Conservation (phyloP, 306 rosid genomes). For the Vigna mungo region DNA sequence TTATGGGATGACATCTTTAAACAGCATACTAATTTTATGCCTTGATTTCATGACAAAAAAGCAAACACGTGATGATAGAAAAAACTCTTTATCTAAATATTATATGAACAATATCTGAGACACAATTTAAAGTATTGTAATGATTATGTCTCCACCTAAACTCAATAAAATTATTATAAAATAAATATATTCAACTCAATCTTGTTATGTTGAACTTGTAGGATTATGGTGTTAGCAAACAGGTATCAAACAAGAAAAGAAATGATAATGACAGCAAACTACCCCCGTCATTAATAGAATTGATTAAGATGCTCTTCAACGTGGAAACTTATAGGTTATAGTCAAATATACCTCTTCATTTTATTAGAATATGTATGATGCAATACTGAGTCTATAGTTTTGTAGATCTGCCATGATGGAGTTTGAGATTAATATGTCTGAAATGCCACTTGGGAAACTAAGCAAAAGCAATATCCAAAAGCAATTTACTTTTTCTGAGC, state of each 20-base stretch:
- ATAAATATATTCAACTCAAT: constrained; percentile 28
- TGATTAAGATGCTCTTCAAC: constrained; percentile 93
- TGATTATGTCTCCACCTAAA: too few species aligned
- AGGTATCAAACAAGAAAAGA: constrained; percentile 60
- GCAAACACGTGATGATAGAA: too few species aligned
- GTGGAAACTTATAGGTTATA: constrained; percentile 94
- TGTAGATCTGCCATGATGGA: constrained; percentile 99
- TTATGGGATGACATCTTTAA: too few species aligned
- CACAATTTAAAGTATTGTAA: too few species aligned
- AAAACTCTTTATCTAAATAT: too few species aligned
- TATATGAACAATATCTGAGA: too few species aligned
- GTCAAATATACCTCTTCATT: constrained; percentile 22
- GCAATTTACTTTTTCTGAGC: constrained; percentile 16
- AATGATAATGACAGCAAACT: constrained; percentile 60
- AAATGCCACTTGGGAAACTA: constrained; percentile 98
- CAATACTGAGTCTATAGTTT: constrained; percentile 53
- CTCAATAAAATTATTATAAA: too few species aligned
- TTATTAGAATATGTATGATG: constrained; percentile 33
- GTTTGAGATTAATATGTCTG: constrained; percentile 95
- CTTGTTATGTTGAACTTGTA: constrained; percentile 50
- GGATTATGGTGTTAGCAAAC: constrained; percentile 94
- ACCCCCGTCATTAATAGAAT: constrained; percentile 74
- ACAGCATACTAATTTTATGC: too few species aligned
- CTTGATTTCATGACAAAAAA: too few species aligned
- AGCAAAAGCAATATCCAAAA: constrained; percentile 89